Base-by-base conservation (phyloP, 1,139 yeast species). In the Sugiyamaella grinbergsii region DNA sequence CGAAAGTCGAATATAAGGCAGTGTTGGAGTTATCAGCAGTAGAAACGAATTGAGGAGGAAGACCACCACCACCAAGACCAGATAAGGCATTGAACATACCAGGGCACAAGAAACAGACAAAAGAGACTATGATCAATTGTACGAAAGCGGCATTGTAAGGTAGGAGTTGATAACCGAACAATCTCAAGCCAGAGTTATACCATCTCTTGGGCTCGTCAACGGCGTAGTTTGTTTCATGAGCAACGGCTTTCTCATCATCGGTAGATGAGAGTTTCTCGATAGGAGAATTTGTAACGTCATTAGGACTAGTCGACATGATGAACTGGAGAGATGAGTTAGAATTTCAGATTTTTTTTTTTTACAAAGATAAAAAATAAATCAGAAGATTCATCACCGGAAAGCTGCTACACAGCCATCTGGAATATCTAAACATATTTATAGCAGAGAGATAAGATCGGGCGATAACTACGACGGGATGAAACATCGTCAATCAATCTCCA, bases 41-140 rank as follows among this genome's bases (percentile, higher is more conserved):
- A 10, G 62, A 31, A 19, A 63, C 56, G 73, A 69, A 52, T 77
- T 41, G 42, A 8, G 42, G 70, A 42, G 69, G 64, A 52, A 74
- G 73, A 43, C 80, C 77, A 43, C 73, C 75, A 40, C 74, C 76
- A 45, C 83, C 83, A 50, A 80, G 72, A 56, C 83, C 83, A 32
- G 74, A 62, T 50, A 79, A 71, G 50, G 82, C 80, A 58, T 79
- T 79, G 66, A 67, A 79, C 79, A 78, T 77, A 53, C 83, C 84
- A 4, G 70, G 70, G 40, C 70, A 65, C 43, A 66, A 50, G 53
- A 66, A 66, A 42, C 64, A 67, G 10, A 65, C 65, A 29, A 65
- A 55, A 5, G 67, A 54, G 11, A 67, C 61, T 56, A 65, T 54
- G 46, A 66, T 32, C 26, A 66, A 54, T 51, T 66, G 70, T n/a